Conservation (phyloP, 306 rosid species). For the Rosa persica region DNA sequence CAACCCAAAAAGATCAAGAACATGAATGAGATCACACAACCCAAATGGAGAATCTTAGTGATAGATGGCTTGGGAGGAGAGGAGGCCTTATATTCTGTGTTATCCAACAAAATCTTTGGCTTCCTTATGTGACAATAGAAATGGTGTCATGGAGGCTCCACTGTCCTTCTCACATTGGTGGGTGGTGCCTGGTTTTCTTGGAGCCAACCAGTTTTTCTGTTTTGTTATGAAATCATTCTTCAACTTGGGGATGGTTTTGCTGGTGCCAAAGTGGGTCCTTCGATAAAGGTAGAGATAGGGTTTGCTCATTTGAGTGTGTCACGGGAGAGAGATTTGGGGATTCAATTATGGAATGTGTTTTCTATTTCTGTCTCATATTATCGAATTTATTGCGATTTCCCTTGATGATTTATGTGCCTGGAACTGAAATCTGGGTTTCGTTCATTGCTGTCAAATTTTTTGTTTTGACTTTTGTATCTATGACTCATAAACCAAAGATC, state of each 20-base stretch:
- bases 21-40: neutral
- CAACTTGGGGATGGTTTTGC: slow-evolving; percentile 19
- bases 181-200: slow-evolving; percentile 23
- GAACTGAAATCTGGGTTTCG: neutral
- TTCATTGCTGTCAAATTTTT: neutral
- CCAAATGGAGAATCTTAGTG: slow-evolving; percentile 27
- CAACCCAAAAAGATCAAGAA: neutral
- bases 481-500: neutral
- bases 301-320: slow-evolving; percentile 34
- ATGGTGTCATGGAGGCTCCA: slow-evolving; percentile 35
- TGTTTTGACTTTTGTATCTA: neutral
- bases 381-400: too few species aligned
- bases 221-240: slow-evolving; percentile 16
- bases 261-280: slow-evolving; percentile 35
- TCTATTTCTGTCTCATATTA: slow-evolving; percentile 10
- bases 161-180: slow-evolving; percentile 20
- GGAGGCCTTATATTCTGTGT: slow-evolving; percentile 26
- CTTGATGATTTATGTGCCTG: neutral
- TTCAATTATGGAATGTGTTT: slow-evolving; percentile 22
- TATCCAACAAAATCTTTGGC: slow-evolving; percentile 37
- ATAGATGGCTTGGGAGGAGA: slow-evolving; percentile 19
- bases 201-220: slow-evolving; percentile 30
- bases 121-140: slow-evolving; percentile 18
- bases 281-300: slow-evolving; percentile 28
- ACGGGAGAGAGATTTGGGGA: slow-evolving; percentile 24